phyloP scores from a whole-genome alignment of 176 grass and related monocot genomes.

The Carex scoparia region DNA sequence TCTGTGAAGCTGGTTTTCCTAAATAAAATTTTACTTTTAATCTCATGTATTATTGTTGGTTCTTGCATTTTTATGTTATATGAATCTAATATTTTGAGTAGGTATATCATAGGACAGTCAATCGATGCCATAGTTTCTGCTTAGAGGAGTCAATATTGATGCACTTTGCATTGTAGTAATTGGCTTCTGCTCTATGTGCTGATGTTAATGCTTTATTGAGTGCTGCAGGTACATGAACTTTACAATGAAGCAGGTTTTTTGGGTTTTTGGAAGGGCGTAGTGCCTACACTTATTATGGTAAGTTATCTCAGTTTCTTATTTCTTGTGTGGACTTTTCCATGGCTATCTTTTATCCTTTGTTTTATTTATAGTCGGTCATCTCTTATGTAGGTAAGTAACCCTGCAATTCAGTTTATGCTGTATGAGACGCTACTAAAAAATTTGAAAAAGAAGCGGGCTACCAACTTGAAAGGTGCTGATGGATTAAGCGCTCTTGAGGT shows the following conservation, averaged over 20 bases:
- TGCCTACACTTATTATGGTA: slow-evolving; percentile 93
- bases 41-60: background rate
- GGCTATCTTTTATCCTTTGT: background rate
- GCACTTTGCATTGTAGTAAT: background rate
- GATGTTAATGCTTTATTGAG: background rate
- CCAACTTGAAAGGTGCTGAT: slow-evolving; percentile 77
- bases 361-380: slow-evolving; percentile 17
- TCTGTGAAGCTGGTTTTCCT: background rate
- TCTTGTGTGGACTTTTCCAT: background rate
- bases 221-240: slow-evolving; percentile 78
- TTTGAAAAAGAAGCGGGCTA: slow-evolving; percentile 60
- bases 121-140: background rate
- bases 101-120: background rate
- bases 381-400: slow-evolving; percentile 78
- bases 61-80: background rate
- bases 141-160: background rate
- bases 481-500: slow-evolving; percentile 83
- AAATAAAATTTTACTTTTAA: background rate
- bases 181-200: background rate
- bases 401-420: slow-evolving; percentile 95
- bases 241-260: slow-evolving; percentile 75
- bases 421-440: slow-evolving; percentile 96
- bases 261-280: slow-evolving; percentile 94
- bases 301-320: slow-evolving; percentile 28
- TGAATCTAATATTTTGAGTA: background rate